Conservation (phyloP, 2,329 filamentous ascomycete genomes). For the Geoglossum cookeanum region DNA sequence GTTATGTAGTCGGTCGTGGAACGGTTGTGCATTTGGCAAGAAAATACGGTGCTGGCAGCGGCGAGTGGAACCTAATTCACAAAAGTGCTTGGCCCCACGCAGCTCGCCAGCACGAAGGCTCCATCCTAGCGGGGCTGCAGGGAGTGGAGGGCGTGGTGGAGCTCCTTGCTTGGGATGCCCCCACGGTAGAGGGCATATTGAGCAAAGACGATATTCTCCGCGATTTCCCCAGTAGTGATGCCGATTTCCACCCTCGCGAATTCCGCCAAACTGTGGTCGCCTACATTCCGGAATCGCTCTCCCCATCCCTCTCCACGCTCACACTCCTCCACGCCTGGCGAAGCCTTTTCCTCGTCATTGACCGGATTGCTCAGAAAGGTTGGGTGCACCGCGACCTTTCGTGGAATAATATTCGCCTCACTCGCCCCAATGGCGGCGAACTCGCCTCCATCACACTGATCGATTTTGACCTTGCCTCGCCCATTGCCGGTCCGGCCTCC, state of each 20-base stretch:
- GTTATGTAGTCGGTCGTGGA: neutral
- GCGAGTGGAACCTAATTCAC: neutral
- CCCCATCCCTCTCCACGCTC: neutral
- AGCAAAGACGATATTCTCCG: no score
- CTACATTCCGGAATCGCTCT: neutral
- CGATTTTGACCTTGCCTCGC: neutral
- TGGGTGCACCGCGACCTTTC: neutral
- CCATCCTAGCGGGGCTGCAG: neutral
- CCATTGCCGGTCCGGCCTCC: neutral
- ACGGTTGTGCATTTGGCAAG: neutral
- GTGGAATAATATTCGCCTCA: neutral
- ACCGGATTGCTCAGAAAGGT: neutral
- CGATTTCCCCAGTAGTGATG: no score
- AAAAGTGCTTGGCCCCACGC: neutral
- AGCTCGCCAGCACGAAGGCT: neutral
- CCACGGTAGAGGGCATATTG: no score
- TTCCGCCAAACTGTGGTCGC: neutral
- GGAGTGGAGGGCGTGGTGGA: neutral
- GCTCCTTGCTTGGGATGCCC: neutral
- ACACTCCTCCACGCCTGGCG: neutral
- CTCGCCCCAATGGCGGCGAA: neutral
- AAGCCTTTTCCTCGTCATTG: neutral
- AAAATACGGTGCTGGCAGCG: neutral
- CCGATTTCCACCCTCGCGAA: neutral
- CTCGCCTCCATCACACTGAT: neutral